A percentile compares a stretch with the other conserved stretches of the same genome.
Conservation (phyloP, 2,329 filamentous ascomycete genomes). For the Colletotrichum sojae region DNA sequence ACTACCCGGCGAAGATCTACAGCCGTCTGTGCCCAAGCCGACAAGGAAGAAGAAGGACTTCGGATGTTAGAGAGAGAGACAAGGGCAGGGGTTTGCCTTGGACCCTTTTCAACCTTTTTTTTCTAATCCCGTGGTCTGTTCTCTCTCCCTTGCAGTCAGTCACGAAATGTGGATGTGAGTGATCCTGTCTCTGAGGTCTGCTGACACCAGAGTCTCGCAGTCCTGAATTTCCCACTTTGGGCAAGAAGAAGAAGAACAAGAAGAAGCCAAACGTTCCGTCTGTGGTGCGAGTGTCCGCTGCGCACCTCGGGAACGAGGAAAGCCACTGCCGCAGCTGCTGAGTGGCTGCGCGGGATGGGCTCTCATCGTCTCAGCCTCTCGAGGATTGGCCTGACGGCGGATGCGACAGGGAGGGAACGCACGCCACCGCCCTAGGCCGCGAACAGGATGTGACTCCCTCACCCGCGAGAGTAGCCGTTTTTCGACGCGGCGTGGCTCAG, state of each 20-base stretch:
- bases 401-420: background rate
- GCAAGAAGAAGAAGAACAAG: background rate
- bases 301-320: background rate
- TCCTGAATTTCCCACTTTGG: background rate
- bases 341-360: conserved; percentile 21
- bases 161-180: background rate
- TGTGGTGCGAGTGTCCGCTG: background rate
- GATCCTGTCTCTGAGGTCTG: conserved; percentile 1
- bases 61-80: conserved; percentile 18
- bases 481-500: background rate
- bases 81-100: conserved; percentile 7
- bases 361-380: conserved; percentile 15
- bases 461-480: background rate
- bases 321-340: conserved; percentile 37
- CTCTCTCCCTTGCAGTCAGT: background rate
- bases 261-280: too few species aligned
- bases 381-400: conserved; percentile 26
- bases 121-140: background rate
- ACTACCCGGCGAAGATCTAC: conserved; percentile 1
- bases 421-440: conserved; percentile 1
- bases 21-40: background rate
- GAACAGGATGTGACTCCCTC: background rate
- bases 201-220: background rate
- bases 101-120: conserved; percentile 6
- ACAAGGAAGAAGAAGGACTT: background rate